A percentile compares a stretch with the other conserved stretches of the same genome.
phyloP scores from a whole-genome alignment of 495 filamentous ascomycete species.

The Lasiosphaeria miniovina region DNA sequence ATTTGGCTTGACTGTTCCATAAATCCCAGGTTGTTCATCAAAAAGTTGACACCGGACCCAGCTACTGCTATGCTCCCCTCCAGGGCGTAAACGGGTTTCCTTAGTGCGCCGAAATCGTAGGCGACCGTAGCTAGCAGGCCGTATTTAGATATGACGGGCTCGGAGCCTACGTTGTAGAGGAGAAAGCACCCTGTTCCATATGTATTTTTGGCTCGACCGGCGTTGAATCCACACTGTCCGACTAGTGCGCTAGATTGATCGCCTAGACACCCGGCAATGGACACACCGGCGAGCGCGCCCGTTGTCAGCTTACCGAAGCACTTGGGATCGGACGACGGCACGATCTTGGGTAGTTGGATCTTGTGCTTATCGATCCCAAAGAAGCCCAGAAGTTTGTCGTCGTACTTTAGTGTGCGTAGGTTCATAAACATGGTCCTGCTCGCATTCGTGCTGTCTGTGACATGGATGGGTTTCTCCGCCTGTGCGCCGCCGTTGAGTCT shows the following conservation, averaged over 20 bases:
- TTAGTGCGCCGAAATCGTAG: conserved; percentile 72
- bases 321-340: conserved; percentile 75
- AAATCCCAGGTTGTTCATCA: conserved; percentile 87
- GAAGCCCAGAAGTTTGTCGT: conserved; percentile 75
- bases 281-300: conserved; percentile 69
- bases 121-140: conserved; percentile 87
- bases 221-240: conserved; percentile 84
- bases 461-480: conserved; percentile 55
- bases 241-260: conserved; percentile 93
- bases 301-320: conserved; percentile 67
- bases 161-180: conserved; percentile 86
- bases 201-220: conserved; percentile 90
- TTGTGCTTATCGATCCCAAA: conserved; percentile 76
- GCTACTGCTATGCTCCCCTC: conserved; percentile 93
- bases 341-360: conserved; percentile 77
- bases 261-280: conserved; percentile 82
- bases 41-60: conserved; percentile 84
- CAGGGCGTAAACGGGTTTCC: conserved; percentile 81
- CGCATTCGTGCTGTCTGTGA: conserved; percentile 91
- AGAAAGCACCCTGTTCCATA: conserved; percentile 97
- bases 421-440: conserved; percentile 98
- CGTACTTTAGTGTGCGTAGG: conserved; percentile 80
- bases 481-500: conserved; percentile 80
- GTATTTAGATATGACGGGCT: conserved; percentile 87
- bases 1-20: conserved; percentile 75